Evolutionary conservation across 495 filamentous ascomycete genomes (phyloP).

Genomic region (Elasticomyces elasticus): DNA sequence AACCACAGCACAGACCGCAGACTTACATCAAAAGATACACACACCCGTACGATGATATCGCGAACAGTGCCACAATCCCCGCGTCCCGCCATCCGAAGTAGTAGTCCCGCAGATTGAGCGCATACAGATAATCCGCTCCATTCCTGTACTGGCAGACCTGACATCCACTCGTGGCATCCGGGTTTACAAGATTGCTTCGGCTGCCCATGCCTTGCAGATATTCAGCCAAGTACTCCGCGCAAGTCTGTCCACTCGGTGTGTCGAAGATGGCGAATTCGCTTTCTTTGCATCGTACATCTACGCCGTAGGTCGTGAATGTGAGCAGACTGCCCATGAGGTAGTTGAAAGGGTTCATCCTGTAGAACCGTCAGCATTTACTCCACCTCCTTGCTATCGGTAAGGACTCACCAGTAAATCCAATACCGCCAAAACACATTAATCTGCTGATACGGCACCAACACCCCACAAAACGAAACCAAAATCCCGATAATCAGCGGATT

Average conservation of each 20-base stretch:
- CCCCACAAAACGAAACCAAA: constrained; percentile 46
- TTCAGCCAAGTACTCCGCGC: constrained; percentile 22
- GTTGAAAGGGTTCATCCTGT: constrained; percentile 53
- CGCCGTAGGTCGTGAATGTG: constrained; percentile 35
- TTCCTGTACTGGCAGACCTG: constrained; percentile 50
- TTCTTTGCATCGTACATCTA: constrained; percentile 19
- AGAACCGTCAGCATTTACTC: background rate
- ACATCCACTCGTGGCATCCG: constrained; percentile 39
- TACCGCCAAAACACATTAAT: constrained; percentile 67
- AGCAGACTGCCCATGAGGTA: constrained; percentile 44
- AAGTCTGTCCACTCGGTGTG: constrained; percentile 12
- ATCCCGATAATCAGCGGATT: constrained; percentile 44
- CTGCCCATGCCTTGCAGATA: constrained; percentile 27
- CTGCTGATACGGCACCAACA: constrained; percentile 49
- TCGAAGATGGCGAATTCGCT: constrained; percentile 21
- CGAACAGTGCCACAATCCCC: constrained; percentile 10
- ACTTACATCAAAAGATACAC: constrained; percentile 12
- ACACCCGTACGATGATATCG: background rate
- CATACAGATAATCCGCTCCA: constrained; percentile 53
- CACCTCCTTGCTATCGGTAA: background rate
- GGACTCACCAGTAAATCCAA: constrained; percentile 52
- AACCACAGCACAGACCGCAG: background rate
- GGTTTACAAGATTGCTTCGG: constrained; percentile 33
- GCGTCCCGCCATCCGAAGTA: constrained; percentile 11
- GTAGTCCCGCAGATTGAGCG: constrained; percentile 45